Evolutionary conservation across 768 basidiomycete genomes (phyloP), one percentile per base, ranked within the genome.

Genomic region (Kwoniella sp.): DNA sequence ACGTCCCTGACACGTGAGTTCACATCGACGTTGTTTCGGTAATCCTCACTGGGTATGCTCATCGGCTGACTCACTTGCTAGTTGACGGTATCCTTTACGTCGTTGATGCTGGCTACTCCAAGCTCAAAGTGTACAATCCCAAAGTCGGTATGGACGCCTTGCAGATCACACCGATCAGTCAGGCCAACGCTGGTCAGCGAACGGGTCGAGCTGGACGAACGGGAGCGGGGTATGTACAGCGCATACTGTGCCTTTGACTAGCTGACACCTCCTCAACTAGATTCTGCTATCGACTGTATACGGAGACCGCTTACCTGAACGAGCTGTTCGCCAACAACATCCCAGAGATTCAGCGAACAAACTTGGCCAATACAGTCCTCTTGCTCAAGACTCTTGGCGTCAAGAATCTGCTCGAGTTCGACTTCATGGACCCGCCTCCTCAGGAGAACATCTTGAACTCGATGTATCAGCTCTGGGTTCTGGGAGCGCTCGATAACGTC

Each of bases 381-480:
- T 76, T 98, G 31, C 79, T 99, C 53, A 99, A 98, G 72, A 92
- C 92, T 3, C 79, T 99, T 5, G 93, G 95, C 9, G 95, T 99
- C 34, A 95, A 95, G 78, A 90, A 98, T 70, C 76, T 96, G 34
- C 80, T 99, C 19, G 93, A 99, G 75, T 99, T 98, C 68, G 93
- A 98, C 75, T 99, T 99, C 71, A 98, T 99, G 95, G 95, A 99
- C 72, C 95, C 95, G n/a, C 95, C 95, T 19, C 95, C 95, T n/a
- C 91, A 93, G 80, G 88, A 89, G 46, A 96, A 96, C 70, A 99
- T 98, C 63, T 79, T 99, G 37, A 96, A 98, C 72, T 98, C 93
- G 5, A 96, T 96, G 91, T 99, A 96, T 73, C 95, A 98, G 72
- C 83, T 99, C 29, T 99, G 95, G 95, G 92, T 96, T 2, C 84